Conservation (phyloP, 2,329 filamentous ascomycete species). For the Cladosporium sp. region DNA sequence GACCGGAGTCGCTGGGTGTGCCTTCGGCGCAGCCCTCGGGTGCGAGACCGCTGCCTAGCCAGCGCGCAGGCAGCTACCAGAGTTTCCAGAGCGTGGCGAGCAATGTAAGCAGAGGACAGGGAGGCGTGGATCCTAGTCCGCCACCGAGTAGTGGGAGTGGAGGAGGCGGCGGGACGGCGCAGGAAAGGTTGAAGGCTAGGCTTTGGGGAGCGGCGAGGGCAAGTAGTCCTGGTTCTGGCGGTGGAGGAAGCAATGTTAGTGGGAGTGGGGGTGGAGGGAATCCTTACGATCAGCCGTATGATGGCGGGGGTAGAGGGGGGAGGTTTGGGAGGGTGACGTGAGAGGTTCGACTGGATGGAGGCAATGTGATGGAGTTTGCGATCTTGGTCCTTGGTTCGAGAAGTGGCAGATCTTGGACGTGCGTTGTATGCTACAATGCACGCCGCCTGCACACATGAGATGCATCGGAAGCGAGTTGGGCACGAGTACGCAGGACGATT, state of each 20-base stretch:
- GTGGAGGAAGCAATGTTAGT: not conserved
- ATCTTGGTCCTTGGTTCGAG: not conserved
- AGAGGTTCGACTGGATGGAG: not conserved
- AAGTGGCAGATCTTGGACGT: too few species aligned
- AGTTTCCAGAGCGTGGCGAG: slow-evolving; percentile 37
- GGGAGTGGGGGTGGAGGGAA: slow-evolving; percentile 10
- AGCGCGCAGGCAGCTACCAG: slow-evolving; percentile 73
- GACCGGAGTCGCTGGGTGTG: slow-evolving; percentile 7
- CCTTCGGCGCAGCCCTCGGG: not conserved
- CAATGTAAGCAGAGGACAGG: slow-evolving; percentile 34
- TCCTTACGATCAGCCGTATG: slow-evolving; percentile 15
- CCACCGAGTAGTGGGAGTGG: slow-evolving; percentile 36
- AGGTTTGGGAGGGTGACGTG: slow-evolving; percentile 4
- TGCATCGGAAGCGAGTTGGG: too few species aligned
- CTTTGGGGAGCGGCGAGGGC: slow-evolving; percentile 51
- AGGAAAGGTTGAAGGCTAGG: slow-evolving; percentile 76
- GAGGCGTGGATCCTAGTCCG: slow-evolving; percentile 22
- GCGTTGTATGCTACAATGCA: too few species aligned
- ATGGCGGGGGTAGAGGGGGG: slow-evolving; percentile 14
- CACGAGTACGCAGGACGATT: too few species aligned
- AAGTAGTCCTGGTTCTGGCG: slow-evolving; percentile 10
- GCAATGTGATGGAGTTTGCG: too few species aligned
- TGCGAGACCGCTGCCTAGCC: slow-evolving; percentile 63
- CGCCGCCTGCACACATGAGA: too few species aligned
- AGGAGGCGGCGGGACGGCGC: slow-evolving; percentile 55